Evolutionary conservation across 192 early-diverging fungal species (phyloP).

Genomic region (Rhizophlyctis rosea): DNA sequence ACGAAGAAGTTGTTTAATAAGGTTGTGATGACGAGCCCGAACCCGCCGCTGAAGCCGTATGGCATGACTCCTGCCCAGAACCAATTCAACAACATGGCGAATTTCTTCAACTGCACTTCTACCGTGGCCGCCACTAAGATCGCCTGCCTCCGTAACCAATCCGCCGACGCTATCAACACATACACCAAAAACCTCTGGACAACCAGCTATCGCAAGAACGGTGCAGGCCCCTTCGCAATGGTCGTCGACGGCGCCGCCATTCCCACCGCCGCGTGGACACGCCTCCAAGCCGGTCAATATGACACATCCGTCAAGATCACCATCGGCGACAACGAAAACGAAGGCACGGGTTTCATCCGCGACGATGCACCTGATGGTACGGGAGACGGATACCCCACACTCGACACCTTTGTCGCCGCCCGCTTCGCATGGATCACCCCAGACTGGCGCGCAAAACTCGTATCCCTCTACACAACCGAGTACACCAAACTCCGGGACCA

Average conservation of each 20-base stretch:
- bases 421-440: neutral
- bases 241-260: slow-evolving; percentile 6
- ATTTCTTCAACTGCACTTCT: slow-evolving; percentile 7
- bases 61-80: neutral
- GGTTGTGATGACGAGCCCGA: neutral
- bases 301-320: neutral
- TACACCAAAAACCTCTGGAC: slow-evolving; percentile 4
- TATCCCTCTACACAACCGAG: slow-evolving; percentile 2
- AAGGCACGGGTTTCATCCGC: slow-evolving; percentile 6
- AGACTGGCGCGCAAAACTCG: neutral
- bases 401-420: slow-evolving; percentile 1
- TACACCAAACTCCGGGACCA: slow-evolving; percentile 3
- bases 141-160: neutral
- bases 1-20: neutral
- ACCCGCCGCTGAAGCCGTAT: neutral
- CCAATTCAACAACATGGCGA: slow-evolving; percentile 10
- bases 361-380: slow-evolving; percentile 1
- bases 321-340: slow-evolving; percentile 6
- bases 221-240: slow-evolving; percentile 6
- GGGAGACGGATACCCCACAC: neutral
- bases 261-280: neutral
- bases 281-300: neutral
- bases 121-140: neutral
- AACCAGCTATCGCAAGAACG: neutral
- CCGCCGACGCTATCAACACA: neutral